These are phyloP conservation scores for Ogataea polymorpha DNA, from an alignment of 805 yeast species.

Conservation along the genomic window DNA sequence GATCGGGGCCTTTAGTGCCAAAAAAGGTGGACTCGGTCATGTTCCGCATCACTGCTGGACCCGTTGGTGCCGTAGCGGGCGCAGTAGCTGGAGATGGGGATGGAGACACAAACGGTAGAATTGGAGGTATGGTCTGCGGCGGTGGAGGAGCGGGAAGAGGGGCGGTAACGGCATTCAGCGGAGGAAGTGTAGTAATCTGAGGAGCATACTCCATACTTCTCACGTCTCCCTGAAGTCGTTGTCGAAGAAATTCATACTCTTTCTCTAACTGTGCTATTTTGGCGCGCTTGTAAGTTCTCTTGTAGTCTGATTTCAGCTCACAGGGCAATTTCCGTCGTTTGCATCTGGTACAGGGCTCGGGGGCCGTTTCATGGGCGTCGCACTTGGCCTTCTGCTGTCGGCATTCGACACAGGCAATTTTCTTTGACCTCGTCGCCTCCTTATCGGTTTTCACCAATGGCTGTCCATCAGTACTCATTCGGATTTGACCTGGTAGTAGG, in stretches of 20 bases:
- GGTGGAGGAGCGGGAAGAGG: not conserved
- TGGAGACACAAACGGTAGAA: conserved; percentile 8
- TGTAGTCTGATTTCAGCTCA: conserved; percentile 73
- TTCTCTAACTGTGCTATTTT: conserved; percentile 77
- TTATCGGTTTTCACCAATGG: conserved; percentile 2
- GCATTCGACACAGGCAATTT: conserved; percentile 92
- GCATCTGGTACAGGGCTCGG: conserved; percentile 83
- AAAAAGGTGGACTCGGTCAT: conserved; percentile 15
- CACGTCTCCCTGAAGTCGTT: conserved; percentile 16
- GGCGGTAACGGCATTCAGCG: conserved; percentile 3
- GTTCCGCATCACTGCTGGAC: conserved; percentile 23
- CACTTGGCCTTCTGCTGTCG: conserved; percentile 93
- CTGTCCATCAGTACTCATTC: not conserved
- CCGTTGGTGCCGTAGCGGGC: conserved; percentile 3
- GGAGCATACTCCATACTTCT: conserved; percentile 15
- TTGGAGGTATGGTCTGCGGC: conserved; percentile 7
- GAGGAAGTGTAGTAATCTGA: conserved; percentile 14
- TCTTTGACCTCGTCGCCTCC: conserved; percentile 33
- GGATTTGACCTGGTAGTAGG: not conserved
- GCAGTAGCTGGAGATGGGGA: conserved; percentile 14
- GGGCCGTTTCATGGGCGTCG: conserved; percentile 75
- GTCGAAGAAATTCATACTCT: conserved; percentile 66
- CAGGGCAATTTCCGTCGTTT: conserved; percentile 66
- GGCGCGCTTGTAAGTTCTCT: conserved; percentile 86
- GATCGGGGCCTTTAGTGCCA: conserved; percentile 14